phyloP scores from a whole-genome alignment of 169 alveolate genomes.

The Toxoplasma gondii region DNA sequence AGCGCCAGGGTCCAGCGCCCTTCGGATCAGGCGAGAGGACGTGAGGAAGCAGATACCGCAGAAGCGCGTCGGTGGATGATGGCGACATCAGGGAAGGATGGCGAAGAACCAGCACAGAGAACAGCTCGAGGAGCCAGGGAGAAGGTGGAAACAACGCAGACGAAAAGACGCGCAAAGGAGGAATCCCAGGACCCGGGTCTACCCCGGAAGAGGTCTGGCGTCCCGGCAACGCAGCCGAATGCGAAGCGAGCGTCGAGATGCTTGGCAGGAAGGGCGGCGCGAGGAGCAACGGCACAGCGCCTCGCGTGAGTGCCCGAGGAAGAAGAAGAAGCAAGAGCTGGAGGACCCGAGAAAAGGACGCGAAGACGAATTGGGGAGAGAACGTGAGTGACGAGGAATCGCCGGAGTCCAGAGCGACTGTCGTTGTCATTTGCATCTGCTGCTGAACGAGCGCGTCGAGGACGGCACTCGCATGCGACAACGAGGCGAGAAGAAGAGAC shows the following conservation, averaged over 20 bases:
- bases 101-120: background rate
- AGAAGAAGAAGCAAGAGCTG: background rate
- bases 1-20: background rate
- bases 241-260: background rate
- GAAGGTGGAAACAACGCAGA: background rate
- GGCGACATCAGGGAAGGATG: background rate
- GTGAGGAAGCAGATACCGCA: constrained; percentile 10
- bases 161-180: background rate
- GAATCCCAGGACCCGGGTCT: background rate
- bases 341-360: background rate
- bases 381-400: background rate
- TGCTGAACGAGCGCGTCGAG: background rate
- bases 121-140: background rate
- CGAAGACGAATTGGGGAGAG: background rate
- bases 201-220: background rate
- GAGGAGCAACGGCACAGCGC: background rate
- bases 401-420: background rate
- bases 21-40: background rate
- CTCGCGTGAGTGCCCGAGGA: background rate
- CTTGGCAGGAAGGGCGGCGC: background rate
- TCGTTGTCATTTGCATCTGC: background rate
- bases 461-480: background rate
- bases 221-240: background rate
- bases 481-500: background rate
- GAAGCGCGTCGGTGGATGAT: background rate